Conservation (phyloP, 2,329 filamentous ascomycete species). For the Falciphora oryzae region DNA sequence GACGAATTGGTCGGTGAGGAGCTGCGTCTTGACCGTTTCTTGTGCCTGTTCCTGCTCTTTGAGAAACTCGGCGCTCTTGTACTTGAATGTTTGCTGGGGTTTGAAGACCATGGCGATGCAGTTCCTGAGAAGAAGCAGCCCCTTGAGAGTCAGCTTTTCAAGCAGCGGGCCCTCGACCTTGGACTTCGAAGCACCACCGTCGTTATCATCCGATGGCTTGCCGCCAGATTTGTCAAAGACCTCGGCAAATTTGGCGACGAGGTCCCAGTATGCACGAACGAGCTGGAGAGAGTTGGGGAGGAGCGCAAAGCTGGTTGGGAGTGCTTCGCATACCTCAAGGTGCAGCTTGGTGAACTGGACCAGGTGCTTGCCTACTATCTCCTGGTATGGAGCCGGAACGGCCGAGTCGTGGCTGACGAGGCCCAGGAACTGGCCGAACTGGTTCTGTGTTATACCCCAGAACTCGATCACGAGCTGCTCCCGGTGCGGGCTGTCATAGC, state of each 20-base stretch:
- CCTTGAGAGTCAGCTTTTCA: constrained; percentile 78
- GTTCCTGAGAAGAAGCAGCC: constrained; percentile 72
- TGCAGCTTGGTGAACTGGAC: constrained; percentile 90
- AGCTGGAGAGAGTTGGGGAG: constrained; percentile 75
- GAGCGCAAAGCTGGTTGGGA: constrained; percentile 76
- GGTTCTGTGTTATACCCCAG: constrained; percentile 71
- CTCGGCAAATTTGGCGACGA: constrained; percentile 71
- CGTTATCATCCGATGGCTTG: constrained; percentile 35
- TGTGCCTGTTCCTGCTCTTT: constrained; percentile 69
- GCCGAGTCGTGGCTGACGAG: constrained; percentile 54
- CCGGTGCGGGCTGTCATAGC: constrained; percentile 80
- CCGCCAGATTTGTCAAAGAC: constrained; percentile 60
- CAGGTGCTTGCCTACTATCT: constrained; percentile 74
- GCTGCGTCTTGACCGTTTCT: constrained; percentile 61
- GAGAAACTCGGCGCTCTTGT: constrained; percentile 67
- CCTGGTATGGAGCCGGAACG: constrained; percentile 47
- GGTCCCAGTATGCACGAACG: constrained; percentile 76
- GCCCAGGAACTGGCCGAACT: constrained; percentile 70
- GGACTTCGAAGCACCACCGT: constrained; percentile 32
- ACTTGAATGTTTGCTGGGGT: constrained; percentile 77
- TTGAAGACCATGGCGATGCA: constrained; percentile 83
- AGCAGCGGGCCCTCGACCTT: constrained; percentile 57
- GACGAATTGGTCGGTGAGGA: constrained; percentile 73
- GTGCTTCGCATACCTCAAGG: constrained; percentile 72
- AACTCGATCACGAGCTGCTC: constrained; percentile 70